Evolutionary conservation across 768 basidiomycete species (phyloP).

Genomic region (Kwoniella mangroviensis): DNA sequence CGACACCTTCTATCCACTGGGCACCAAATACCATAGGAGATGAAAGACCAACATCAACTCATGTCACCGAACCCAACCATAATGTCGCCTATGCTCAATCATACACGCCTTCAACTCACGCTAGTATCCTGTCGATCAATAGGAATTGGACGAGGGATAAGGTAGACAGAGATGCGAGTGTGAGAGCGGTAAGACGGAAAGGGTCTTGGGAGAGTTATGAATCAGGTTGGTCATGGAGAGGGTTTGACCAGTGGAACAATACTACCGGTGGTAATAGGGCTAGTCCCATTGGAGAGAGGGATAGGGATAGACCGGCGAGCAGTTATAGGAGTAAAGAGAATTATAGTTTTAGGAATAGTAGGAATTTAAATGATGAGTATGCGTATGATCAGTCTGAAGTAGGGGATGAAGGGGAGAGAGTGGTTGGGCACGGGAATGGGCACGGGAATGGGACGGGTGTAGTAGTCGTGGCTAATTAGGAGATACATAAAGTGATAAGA

Average conservation of each 20-base stretch:
- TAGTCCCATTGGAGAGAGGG: background rate
- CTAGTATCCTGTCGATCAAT: conserved; percentile 11
- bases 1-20: conserved; percentile 23
- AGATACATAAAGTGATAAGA: background rate
- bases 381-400: no score
- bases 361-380: background rate
- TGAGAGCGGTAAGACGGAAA: conserved; percentile 83
- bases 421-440: no score
- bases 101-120: conserved; percentile 11
- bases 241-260: background rate
- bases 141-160: conserved; percentile 16
- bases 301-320: background rate
- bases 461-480: background rate
- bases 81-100: background rate
- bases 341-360: conserved; percentile 1
- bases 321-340: background rate
- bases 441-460: background rate
- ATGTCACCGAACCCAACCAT: background rate
- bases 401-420: background rate
- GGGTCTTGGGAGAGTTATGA: conserved; percentile 92
- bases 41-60: conserved; percentile 10
- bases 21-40: conserved; percentile 5
- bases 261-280: background rate
- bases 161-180: conserved; percentile 78
- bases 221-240: conserved; percentile 59